Evolutionary conservation across 495 filamentous ascomycete species (phyloP).

Genomic region (Penicillium silybi): DNA sequence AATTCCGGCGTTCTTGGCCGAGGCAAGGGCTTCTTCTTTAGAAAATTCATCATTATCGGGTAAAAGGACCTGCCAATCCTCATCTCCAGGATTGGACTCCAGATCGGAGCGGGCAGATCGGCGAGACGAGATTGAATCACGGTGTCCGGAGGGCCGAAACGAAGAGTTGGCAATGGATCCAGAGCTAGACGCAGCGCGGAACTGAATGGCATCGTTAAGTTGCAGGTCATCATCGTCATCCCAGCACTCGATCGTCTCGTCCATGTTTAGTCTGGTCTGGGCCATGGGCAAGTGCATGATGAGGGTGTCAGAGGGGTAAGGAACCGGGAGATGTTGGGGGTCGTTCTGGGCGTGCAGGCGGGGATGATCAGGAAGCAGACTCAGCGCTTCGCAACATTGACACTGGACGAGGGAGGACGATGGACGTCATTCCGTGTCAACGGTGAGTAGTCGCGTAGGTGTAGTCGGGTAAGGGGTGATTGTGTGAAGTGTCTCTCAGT

Average conservation of each 20-base stretch:
- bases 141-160: slow-evolving; percentile 51
- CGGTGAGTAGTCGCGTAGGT: background rate
- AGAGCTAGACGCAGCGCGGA: slow-evolving; percentile 60
- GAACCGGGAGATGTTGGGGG: background rate
- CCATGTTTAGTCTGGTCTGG: slow-evolving; percentile 49
- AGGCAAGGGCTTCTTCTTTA: slow-evolving; percentile 77
- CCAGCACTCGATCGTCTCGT: slow-evolving; percentile 76
- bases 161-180: slow-evolving; percentile 50
- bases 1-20: slow-evolving; percentile 83
- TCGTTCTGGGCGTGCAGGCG: background rate
- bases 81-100: slow-evolving; percentile 69
- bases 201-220: slow-evolving; percentile 64
- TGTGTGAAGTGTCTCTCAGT: background rate
- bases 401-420: slow-evolving; percentile 13
- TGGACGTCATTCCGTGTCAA: slow-evolving; percentile 36
- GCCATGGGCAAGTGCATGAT: slow-evolving; percentile 57
- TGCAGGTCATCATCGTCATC: slow-evolving; percentile 81
- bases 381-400: slow-evolving; percentile 25
- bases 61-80: slow-evolving; percentile 79
- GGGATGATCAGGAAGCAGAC: slow-evolving; percentile 15
- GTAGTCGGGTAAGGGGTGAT: background rate
- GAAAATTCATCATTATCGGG: slow-evolving; percentile 75
- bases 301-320: background rate
- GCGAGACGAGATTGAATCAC: slow-evolving; percentile 73
- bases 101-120: slow-evolving; percentile 76